Base-by-base conservation (phyloP, 345 rosid genomes). In the Ricinus communis region DNA sequence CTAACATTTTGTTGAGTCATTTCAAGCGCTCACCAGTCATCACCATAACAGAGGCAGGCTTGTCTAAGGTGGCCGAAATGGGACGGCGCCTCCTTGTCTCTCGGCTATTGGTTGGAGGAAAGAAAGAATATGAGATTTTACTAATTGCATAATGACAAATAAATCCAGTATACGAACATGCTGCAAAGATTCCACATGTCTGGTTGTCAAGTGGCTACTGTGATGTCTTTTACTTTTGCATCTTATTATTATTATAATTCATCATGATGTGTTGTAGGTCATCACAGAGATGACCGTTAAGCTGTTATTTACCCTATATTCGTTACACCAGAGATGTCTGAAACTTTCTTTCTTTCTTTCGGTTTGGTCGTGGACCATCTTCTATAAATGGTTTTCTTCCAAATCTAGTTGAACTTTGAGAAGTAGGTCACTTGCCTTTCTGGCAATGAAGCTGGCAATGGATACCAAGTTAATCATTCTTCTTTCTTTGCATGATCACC, bases 401-500 rank as follows among this genome's bases (percentile, higher is more conserved):
- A 49, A 47, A 15, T 56, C 3, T 14, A 1, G 64, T 18, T 73
- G 24, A 36, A 38, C 40, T 38, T 25, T 5, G 66, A 24, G 41
- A 50, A 22, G 27, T 25, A 19, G 49, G 50, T 38, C 36, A 7
- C 0, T n/a, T n/a, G 67, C 63, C 65, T 16, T 28, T 56, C 70
- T 65, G 71, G 71, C 76, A 64, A 15, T 21, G 64, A 45, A 28
- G 76, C 70, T 65, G 70, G 76, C 68, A 33, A 24, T 15, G 15
- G 67, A 22, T 61, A 11, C 36, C 41, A 28, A 40, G 59, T 47
- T 22, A 47, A n/a, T 65, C n/a, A 69, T 56, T 27, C 52, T 24
- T 13, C 21, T 3, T 4, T 11, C 47, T 24, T 13, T 36, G 61
- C 62, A 25, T 25, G 16, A 57, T 61, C 57, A 27, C 16, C 45